phyloP scores from a whole-genome alignment of 169 alveolate species.

The Plasmodium cynomolgi region DNA sequence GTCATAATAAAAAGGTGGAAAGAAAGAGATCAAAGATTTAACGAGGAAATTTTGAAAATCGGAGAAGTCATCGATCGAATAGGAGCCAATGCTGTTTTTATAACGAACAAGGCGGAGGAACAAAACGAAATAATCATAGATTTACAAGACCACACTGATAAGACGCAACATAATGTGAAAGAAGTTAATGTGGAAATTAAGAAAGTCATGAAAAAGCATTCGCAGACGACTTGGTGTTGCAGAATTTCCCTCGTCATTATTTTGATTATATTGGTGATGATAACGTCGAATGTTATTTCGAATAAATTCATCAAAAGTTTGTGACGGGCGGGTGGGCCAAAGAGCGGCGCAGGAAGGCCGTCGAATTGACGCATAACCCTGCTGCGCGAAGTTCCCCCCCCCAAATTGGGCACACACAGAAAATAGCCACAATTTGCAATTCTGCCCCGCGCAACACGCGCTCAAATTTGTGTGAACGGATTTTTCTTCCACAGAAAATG shows the following conservation, averaged over 20 bases:
- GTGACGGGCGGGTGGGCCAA: not conserved
- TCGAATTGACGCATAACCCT: not conserved
- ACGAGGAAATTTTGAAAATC: constrained; percentile 81
- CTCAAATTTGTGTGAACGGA: not conserved
- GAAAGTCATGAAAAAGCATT: constrained; percentile 51
- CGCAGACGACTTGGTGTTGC: constrained; percentile 62
- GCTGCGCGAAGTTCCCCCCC: not conserved
- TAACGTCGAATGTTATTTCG: constrained; percentile 30
- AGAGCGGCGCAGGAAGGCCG: not conserved
- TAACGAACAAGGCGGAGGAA: constrained; percentile 55
- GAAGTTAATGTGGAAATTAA: constrained; percentile 63
- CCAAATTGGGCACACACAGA: not conserved
- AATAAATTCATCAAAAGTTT: constrained; percentile 30
- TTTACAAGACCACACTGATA: constrained; percentile 77
- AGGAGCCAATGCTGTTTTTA: constrained; percentile 74
- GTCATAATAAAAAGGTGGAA: constrained; percentile 80
- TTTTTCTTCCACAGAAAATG: not conserved
- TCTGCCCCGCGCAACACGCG: not conserved
- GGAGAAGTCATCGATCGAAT: constrained; percentile 86
- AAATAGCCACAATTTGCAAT: not conserved
- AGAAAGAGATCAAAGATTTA: constrained; percentile 81
- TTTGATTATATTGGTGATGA: constrained; percentile 15
- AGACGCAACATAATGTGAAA: constrained; percentile 77
- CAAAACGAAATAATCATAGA: constrained; percentile 70
- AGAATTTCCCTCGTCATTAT: constrained; percentile 48